phyloP scores from a whole-genome alignment of 2,329 filamentous ascomycete genomes.

The Kalmusia sp. region DNA sequence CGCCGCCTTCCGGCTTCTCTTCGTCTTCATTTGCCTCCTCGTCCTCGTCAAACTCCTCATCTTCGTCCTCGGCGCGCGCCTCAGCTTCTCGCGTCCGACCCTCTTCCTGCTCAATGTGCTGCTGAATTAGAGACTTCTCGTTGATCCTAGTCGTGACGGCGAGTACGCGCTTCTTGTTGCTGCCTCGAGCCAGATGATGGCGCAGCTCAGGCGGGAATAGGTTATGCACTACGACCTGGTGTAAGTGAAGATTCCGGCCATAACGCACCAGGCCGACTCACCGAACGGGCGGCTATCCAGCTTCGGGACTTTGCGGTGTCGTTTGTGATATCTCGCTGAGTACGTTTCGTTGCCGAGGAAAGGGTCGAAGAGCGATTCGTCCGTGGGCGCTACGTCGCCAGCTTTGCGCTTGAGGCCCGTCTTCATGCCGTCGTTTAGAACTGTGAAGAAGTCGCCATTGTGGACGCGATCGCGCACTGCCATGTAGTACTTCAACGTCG shows the following conservation, averaged over 20 bases:
- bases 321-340: constrained; percentile 64
- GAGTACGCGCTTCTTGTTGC: constrained; percentile 40
- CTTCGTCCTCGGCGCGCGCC: constrained; percentile 49
- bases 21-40: constrained; percentile 57
- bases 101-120: constrained; percentile 53
- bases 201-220: constrained; percentile 67
- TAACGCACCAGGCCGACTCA: constrained; percentile 42
- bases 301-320: constrained; percentile 62
- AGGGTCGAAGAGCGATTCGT: constrained; percentile 59
- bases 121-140: constrained; percentile 42
- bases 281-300: constrained; percentile 62
- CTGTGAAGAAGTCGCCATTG: constrained; percentile 66
- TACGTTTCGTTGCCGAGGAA: constrained; percentile 69
- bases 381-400: constrained; percentile 47
- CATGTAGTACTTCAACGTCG: constrained; percentile 58
- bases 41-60: constrained; percentile 54
- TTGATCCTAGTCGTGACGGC: constrained; percentile 43
- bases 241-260: constrained; percentile 11
- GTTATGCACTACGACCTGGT: constrained; percentile 54
- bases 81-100: constrained; percentile 55
- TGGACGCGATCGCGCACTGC: constrained; percentile 62
- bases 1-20: constrained; percentile 60
- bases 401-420: constrained; percentile 48
- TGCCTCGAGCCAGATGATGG: constrained; percentile 56
- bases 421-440: constrained; percentile 58